Conservation (phyloP, 306 rosid species). For the Trifolium pratense region DNA sequence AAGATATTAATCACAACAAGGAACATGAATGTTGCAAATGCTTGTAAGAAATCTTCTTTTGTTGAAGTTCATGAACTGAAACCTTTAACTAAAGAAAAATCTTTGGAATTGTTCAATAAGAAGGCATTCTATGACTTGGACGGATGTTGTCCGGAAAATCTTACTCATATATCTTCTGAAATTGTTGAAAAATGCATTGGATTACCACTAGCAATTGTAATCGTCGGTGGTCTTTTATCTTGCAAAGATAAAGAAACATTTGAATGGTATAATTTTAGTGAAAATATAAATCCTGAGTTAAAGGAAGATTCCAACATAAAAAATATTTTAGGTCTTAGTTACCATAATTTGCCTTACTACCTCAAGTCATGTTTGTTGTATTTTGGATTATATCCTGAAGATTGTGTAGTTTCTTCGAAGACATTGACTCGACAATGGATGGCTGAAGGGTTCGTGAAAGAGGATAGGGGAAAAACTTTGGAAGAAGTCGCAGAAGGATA, state of each 20-base stretch:
- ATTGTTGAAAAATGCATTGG: constrained; percentile 7
- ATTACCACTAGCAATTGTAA: constrained; percentile 11
- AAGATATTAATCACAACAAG: background rate
- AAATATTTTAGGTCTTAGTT: no score
- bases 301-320: background rate
- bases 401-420: no score
- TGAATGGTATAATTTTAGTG: background rate
- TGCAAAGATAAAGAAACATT: background rate
- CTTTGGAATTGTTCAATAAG: background rate
- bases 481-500: no score
- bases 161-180: background rate
- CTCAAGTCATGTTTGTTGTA: no score
- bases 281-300: background rate
- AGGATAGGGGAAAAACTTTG: no score
- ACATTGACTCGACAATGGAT: no score
- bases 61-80: background rate
- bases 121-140: background rate
- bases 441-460: no score
- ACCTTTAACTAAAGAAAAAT: background rate
- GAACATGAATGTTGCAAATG: background rate
- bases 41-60: background rate
- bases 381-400: no score
- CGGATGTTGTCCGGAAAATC: background rate
- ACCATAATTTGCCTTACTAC: no score
- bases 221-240: background rate